phyloP scores from a whole-genome alignment of 1,284 basidiomycete species.

The Ustilago shanxiensis region DNA sequence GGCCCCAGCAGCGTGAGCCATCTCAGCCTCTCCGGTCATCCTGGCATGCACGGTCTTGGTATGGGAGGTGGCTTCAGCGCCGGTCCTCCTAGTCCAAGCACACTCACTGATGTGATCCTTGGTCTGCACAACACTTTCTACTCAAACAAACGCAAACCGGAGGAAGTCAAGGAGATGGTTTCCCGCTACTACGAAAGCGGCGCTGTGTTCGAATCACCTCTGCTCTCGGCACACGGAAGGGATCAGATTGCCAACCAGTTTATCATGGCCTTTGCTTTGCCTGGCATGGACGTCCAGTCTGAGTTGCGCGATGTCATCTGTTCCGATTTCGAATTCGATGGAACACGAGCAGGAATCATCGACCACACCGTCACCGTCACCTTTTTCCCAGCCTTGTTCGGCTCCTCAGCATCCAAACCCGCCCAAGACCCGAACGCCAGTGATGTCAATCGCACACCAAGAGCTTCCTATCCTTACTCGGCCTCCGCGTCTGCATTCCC shows the following conservation, averaged over 20 bases:
- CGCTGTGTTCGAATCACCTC: conserved; percentile 67
- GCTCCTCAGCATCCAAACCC: conserved; percentile 30
- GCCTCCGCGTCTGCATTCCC: conserved; percentile 40
- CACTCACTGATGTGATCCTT: conserved; percentile 68
- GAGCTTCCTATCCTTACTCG: conserved; percentile 33
- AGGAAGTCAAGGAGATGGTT: conserved; percentile 66
- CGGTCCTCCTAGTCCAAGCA: conserved; percentile 67
- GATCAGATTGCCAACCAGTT: conserved; percentile 69
- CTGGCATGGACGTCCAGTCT: conserved; percentile 67
- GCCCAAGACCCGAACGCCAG: conserved; percentile 23
- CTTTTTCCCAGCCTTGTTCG: conserved; percentile 64
- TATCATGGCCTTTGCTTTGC: conserved; percentile 67
- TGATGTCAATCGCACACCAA: conserved; percentile 46
- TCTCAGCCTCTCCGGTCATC: conserved; percentile 42
- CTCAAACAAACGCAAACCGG: conserved; percentile 64
- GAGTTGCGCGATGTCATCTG: conserved; percentile 69
- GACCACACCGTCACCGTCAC: conserved; percentile 69
- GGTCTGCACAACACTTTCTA: conserved; percentile 68
- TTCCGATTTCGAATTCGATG: conserved; percentile 69
- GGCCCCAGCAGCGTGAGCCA: conserved; percentile 20
- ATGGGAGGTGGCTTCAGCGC: conserved; percentile 37
- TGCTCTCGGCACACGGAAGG: conserved; percentile 64
- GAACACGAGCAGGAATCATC: conserved; percentile 69
- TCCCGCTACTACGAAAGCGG: conserved; percentile 65
- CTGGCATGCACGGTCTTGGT: conserved; percentile 36